Evolutionary conservation across 345 rosid species (phyloP), one percentile per base, ranked within the genome.

Genomic region (Orychophragmus violaceus): DNA sequence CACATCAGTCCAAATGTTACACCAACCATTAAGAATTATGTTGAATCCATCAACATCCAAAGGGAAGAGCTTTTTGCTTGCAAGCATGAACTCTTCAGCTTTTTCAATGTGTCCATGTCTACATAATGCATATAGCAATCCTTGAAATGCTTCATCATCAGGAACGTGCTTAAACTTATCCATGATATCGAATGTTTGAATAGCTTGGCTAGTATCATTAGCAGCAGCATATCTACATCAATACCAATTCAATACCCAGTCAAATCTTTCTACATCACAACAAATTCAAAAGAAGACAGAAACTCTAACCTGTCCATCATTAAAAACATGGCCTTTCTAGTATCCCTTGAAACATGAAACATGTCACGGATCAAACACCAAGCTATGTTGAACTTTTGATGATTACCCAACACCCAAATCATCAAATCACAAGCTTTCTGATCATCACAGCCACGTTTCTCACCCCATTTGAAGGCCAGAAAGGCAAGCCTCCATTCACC

Each of bases 1-100:
- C 51, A 85, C 72, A 49, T 93, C 90, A 4, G 80, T 77, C 64
- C 65, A 77, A 56, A 84, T 67, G 63, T 82, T 87, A 72, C 96
- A 87, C 96, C 97, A 90, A 36, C 90, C 96, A 59, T 79, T 77
- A 16, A 92, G 87, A 73, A 87, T 81, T 53, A 92, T 75, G 77
- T 90, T 89, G 75, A 87, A 92, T 52, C 85, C 81, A 10, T 79
- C 78, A 18, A 80, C 73, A 19, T 69, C 81, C 65, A 92, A 19
- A 0, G 96, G 96, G 74, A 90, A 87, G 50, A 90, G 78, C 80
- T 85, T 87, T 80, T 85, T 87, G 66, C 80, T 93, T 33, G 60
- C 69, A 61, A 93, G 82, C 98, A 90, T 86, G 68, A 84, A 85
- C 79, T 93, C 96, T 76, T 90, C 91, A n/a, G 97, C 97, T 74